These are phyloP conservation scores for Colletotrichum euphorbiae DNA, from an alignment of 2,329 filamentous ascomycete genomes.

Conservation along the genomic window DNA sequence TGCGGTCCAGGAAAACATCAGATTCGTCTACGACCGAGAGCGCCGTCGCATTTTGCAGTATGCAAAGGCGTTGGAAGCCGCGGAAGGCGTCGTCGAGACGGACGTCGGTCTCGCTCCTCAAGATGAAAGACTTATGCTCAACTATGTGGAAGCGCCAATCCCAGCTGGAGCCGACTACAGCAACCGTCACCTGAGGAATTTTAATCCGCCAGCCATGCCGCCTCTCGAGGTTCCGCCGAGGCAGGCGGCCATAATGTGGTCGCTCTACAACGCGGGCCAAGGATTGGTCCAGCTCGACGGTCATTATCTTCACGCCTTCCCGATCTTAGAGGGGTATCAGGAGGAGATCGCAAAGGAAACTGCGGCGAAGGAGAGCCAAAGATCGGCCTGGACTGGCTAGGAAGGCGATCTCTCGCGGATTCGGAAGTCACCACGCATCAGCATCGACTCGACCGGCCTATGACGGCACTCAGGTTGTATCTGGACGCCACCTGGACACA, in stretches of 20 bases:
- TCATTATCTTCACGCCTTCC: constrained; percentile 42
- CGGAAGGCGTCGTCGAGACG: constrained; percentile 8
- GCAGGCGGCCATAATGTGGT: constrained; percentile 34
- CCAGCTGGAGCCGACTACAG: constrained; percentile 21
- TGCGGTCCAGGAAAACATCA: constrained; percentile 48
- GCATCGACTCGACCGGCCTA: too few relatives aligned
- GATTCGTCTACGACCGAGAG: constrained; percentile 50
- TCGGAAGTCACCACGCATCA: too few relatives aligned
- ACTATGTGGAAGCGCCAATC: constrained; percentile 17
- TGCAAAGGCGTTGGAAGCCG: constrained; percentile 38
- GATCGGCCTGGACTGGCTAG: too few relatives aligned
- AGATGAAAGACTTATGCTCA: constrained; percentile 18
- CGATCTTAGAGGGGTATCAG: constrained; percentile 40
- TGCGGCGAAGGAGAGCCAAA: background rate
- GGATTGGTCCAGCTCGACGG: constrained; percentile 41
- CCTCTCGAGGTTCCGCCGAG: constrained; percentile 1
- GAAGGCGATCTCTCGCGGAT: too few relatives aligned
- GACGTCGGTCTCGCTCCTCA: constrained; percentile 1
- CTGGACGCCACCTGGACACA: too few relatives aligned
- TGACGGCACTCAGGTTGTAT: too few relatives aligned
- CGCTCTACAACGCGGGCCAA: constrained; percentile 41
- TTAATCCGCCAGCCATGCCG: background rate
- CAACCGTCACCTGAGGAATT: background rate
- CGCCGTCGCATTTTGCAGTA: constrained; percentile 45
- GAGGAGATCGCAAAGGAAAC: constrained; percentile 43